Evolutionary conservation across 768 basidiomycete species (phyloP), one percentile per base, ranked within the genome.

Genomic region (Rhodocollybia butyracea): DNA sequence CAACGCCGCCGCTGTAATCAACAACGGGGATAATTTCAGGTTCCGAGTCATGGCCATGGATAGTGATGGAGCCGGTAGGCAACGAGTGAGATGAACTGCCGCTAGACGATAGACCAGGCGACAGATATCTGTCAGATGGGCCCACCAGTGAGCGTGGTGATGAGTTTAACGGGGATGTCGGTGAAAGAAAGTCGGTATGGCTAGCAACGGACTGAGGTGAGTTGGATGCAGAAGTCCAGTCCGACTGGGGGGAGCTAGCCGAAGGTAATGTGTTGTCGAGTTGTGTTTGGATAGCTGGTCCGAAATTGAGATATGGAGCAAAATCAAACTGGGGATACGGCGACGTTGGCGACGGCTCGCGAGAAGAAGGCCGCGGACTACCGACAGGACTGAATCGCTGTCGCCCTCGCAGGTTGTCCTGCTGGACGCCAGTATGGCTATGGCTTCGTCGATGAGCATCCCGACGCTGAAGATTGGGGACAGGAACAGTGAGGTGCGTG

Each of bases 401-500:
- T 36, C 53, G 27, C 4, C 42, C 41, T 42, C 53, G 7, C 17
- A 46, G n/a, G 22, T 21, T 43, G 34, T 46, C 51, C 27, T 54
- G 39, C 2, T 54, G 40, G 29, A 54, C 29, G 17, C 53, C 53
- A 15, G 53, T 54, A 24, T 54, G 53, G 36, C 53, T 54, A 22
- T 54, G 53, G 27, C 43, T 43, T 21, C 53, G 1, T 26, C 51
- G 40, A 24, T 53, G 51, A 7, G 51, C 51, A 43, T 53, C 51
- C 12, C 51, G 51, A n/a, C 51, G 51, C 15, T 53, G 51, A n/a
- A 53, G 39, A 19, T 38, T 11, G 15, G 32, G 27, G 21, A 24
- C 50, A 22, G 47, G 47, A 34, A 50, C 47, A 29, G 51, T 53
- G 15, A 53, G 51, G 27, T 53, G 51, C 7, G 51, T 53, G 19